Evolutionary conservation across 2,329 filamentous ascomycete genomes (phyloP).

Genomic region (Claviceps spartinae): DNA sequence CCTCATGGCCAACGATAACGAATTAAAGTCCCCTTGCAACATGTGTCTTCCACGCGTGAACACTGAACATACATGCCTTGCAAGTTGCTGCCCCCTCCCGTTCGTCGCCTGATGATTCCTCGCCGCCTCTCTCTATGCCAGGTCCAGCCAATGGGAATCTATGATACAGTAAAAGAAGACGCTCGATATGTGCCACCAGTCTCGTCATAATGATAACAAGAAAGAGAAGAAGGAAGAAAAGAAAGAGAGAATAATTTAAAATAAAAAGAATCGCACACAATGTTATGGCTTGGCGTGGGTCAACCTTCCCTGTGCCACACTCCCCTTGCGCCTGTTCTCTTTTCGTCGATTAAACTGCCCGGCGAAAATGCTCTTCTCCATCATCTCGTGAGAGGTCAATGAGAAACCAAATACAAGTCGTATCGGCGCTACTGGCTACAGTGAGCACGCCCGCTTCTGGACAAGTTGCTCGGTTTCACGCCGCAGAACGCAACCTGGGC

Average conservation of each 20-base stretch:
- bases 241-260: not conserved
- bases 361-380: not conserved
- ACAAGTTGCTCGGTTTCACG: constrained; percentile 64
- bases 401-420: constrained; percentile 30
- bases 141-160: not conserved
- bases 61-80: too few species aligned
- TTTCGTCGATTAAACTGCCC: not conserved
- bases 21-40: too few species aligned
- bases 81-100: too few species aligned
- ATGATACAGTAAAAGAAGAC: not conserved
- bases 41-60: too few species aligned
- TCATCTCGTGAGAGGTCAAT: constrained; percentile 3
- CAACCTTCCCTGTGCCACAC: not conserved
- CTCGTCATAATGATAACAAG: not conserved
- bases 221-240: not conserved
- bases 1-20: too few species aligned
- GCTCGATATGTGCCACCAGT: too few species aligned
- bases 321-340: not conserved
- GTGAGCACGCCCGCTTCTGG: constrained; percentile 28
- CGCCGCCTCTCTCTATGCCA: not conserved
- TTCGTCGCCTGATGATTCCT: too few species aligned
- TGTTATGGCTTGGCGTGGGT: not conserved
- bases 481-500: constrained; percentile 76
- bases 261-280: not conserved
- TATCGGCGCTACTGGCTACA: constrained; percentile 19